Base-by-base conservation (phyloP, 2,329 filamentous ascomycete genomes). In the Talaromyces marneffei region DNA sequence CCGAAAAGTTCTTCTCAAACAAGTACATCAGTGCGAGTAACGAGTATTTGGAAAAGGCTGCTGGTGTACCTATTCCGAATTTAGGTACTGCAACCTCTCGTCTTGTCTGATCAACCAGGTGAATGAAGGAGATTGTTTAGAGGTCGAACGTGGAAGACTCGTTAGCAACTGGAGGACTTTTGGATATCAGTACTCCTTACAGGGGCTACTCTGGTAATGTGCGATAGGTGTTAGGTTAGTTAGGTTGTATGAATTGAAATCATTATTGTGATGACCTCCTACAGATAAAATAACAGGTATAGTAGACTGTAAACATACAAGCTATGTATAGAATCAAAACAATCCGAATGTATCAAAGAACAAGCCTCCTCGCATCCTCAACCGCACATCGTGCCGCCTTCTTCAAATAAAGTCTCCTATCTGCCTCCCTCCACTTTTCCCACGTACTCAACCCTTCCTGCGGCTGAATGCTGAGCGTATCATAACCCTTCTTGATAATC, bases 401-500 rank as follows among this genome's bases (percentile, higher is more conserved):
- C 82, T 99, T 99, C 73, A 99, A 76, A 68, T 94, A 79, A 5
- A 83, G 84, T 76, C 91, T 89, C 79, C 92, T 88, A 66, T 96
- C 91, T 2, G 89, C 89, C 78, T 97, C 94, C 14, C 93, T 82
- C 74, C 90, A 97, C 71, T 82, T 85, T 66, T 91, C 90, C 90
- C 91, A 96, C 39, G 87, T 85, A 72, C 93, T 92, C 66, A 96
- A 74, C 0, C 90, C 92, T 71, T 96, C 92, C 69, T 88, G 91
- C 0, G 91, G 87, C 75, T 95, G 90, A 59, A 99, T 95, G 65
- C 89, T 93, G 69, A 99, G 77, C 37, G 92, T 96, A 75, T 97
- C 93, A 71, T 97, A 97, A 0, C 94, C 94, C 74, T 95, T 89
- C 78, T 96, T 96, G 75, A 99, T 97, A 29, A 97, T 90, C 66